Conservation (phyloP, 345 rosid species). For the Rhizophora apiculata region DNA sequence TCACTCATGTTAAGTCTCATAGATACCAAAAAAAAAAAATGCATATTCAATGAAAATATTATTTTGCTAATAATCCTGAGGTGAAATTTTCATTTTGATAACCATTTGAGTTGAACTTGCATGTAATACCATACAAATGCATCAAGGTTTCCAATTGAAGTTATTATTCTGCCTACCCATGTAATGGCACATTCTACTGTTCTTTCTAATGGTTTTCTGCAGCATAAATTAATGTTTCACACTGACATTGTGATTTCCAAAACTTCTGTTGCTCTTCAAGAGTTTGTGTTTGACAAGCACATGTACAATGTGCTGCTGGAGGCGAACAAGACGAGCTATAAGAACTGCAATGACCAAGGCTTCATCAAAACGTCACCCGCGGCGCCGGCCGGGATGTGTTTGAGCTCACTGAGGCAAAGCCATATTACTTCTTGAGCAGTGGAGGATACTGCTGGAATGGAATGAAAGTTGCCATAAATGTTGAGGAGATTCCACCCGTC, state of each 20-base stretch:
- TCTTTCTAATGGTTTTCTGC: too few species aligned
- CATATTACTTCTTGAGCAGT: constrained; percentile 60
- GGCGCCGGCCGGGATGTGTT: constrained; percentile 72
- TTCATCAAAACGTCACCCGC: constrained; percentile 48
- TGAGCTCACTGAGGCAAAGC: constrained; percentile 40
- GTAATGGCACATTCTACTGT: too few species aligned
- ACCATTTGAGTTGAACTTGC: too few species aligned
- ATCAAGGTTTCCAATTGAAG: too few species aligned
- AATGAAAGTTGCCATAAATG: constrained; percentile 45
- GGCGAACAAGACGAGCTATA: constrained; percentile 61
- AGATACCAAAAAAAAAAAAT: too few species aligned
- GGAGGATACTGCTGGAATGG: constrained; percentile 54
- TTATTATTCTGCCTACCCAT: too few species aligned
- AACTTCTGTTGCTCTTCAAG: neutral
- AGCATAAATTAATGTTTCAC: too few species aligned
- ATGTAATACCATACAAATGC: too few species aligned
- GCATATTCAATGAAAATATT: too few species aligned
- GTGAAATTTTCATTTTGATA: too few species aligned
- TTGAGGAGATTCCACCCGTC: constrained; percentile 11
- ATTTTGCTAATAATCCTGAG: too few species aligned
- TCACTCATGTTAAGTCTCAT: too few species aligned
- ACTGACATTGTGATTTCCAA: neutral
- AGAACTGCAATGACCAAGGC: constrained; percentile 38
- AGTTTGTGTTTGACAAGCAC: constrained; percentile 27
- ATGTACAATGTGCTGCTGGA: constrained; percentile 45